Percentiles rank a stretch among this genome's conserved stretches.
These are phyloP conservation scores for Apiotrichum montevideense DNA, from an alignment of 1,284 basidiomycete species.

Conservation along the genomic window DNA sequence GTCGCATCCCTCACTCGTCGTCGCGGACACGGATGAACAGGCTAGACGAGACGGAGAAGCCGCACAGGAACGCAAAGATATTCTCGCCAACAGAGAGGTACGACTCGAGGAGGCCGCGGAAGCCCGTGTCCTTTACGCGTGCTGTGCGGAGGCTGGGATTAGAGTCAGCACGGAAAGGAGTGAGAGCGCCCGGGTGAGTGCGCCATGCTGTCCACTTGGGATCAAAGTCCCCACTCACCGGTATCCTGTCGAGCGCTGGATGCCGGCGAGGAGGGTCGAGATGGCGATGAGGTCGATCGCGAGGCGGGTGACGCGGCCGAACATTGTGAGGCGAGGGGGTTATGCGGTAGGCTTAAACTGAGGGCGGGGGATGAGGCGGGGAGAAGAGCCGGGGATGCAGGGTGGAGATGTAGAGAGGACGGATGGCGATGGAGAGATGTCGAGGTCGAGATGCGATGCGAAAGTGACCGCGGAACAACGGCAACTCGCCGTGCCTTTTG, in stretches of 20 bases:
- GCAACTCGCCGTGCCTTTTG: no score
- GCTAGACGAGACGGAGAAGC: slow-evolving; percentile 69
- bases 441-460: no score
- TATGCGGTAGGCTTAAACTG: no score
- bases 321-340: slow-evolving; percentile 51
- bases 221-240: slow-evolving; percentile 55
- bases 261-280: slow-evolving; percentile 87
- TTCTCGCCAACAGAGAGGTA: slow-evolving; percentile 85
- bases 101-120: slow-evolving; percentile 67
- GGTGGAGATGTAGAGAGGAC: no score
- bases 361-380: no score
- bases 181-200: background rate
- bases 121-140: slow-evolving; percentile 66
- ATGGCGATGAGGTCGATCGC: slow-evolving; percentile 76
- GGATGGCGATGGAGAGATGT: no score
- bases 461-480: no score
- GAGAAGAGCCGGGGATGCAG: no score
- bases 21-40: slow-evolving; percentile 52
- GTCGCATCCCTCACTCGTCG: background rate
- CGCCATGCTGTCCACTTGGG: background rate
- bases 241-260: slow-evolving; percentile 83
- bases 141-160: slow-evolving; percentile 58
- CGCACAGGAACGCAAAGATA: slow-evolving; percentile 74
- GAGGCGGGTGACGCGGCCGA: slow-evolving; percentile 75
- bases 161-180: background rate